These are phyloP conservation scores for Penicillium atrosanguineum DNA, from an alignment of 495 filamentous ascomycete species.

Conservation along the genomic window DNA sequence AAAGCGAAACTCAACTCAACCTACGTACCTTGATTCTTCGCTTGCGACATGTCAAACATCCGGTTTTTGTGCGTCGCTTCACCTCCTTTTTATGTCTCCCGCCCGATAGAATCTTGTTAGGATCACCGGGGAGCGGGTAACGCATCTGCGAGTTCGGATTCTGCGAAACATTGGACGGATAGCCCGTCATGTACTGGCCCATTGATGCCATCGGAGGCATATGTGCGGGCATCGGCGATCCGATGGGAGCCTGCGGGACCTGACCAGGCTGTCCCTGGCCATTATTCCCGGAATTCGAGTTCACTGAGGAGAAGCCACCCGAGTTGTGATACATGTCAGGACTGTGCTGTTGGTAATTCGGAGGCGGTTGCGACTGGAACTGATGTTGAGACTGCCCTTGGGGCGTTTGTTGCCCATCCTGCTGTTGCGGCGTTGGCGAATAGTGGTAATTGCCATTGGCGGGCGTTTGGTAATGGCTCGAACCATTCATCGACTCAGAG, in stretches of 20 bases:
- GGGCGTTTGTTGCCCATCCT: constrained; percentile 21
- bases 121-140: constrained; percentile 39
- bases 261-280: constrained; percentile 36
- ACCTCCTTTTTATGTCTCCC: constrained; percentile 97
- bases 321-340: constrained; percentile 39
- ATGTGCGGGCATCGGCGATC: constrained; percentile 37
- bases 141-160: constrained; percentile 41
- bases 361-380: constrained; percentile 30
- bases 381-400: constrained; percentile 26
- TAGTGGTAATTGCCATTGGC: constrained; percentile 36
- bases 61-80: constrained; percentile 96
- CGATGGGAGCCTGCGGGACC: constrained; percentile 44
- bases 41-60: constrained; percentile 95
- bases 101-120: constrained; percentile 67
- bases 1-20: constrained; percentile 33
- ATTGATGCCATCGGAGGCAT: constrained; percentile 44
- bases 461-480: constrained; percentile 22
- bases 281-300: constrained; percentile 20
- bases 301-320: constrained; percentile 24
- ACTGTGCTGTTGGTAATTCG: constrained; percentile 33
- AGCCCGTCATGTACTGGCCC: constrained; percentile 46
- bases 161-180: constrained; percentile 36
- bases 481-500: constrained; percentile 20
- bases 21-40: constrained; percentile 93
- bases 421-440: constrained; percentile 22